A percentile compares a stretch with the other conserved stretches of the same genome.
phyloP scores from a whole-genome alignment of 1,139 yeast species.

The Blastobotrys raffinosifermentans region DNA sequence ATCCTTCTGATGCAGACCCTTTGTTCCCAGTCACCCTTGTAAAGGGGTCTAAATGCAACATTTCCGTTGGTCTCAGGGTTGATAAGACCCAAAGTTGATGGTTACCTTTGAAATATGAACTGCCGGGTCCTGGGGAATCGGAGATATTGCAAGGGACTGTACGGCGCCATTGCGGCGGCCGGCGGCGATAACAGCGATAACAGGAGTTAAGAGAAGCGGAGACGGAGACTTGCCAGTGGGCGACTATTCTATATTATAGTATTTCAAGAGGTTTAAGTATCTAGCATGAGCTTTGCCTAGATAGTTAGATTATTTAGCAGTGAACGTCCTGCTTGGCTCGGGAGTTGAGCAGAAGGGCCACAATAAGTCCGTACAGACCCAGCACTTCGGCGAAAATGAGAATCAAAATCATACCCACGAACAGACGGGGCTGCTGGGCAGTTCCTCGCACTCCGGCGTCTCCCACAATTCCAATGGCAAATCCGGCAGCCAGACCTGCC shows the following conservation, averaged over 20 bases:
- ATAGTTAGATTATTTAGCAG: conserved; percentile 50
- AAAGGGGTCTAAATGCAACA: too few species aligned
- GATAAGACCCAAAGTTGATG: too few species aligned
- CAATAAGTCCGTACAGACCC: conserved; percentile 96
- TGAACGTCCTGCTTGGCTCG: conserved; percentile 89
- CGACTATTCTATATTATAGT: background rate
- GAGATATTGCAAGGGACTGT: too few species aligned
- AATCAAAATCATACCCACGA: conserved; percentile 70
- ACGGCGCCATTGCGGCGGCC: too few species aligned
- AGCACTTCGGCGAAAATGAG: conserved; percentile 97
- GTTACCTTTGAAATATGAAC: too few species aligned
- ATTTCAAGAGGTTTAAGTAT: background rate
- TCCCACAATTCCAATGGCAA: conserved; percentile 98
- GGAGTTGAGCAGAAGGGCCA: conserved; percentile 93
- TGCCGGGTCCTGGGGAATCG: too few species aligned
- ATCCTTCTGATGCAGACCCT: too few species aligned
- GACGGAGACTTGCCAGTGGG: background rate
- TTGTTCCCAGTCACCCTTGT: too few species aligned
- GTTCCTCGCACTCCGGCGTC: conserved; percentile 97
- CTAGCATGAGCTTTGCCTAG: background rate
- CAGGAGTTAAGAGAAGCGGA: background rate
- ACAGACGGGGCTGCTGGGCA: conserved; percentile 94
- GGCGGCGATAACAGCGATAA: too few species aligned
- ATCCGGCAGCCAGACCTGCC: conserved; percentile 95
- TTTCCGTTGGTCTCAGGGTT: too few species aligned